Percentiles rank a stretch among this genome's conserved stretches.
Evolutionary conservation across 169 alveolate species (phyloP).

Genomic region (Eimeria necatrix): DNA sequence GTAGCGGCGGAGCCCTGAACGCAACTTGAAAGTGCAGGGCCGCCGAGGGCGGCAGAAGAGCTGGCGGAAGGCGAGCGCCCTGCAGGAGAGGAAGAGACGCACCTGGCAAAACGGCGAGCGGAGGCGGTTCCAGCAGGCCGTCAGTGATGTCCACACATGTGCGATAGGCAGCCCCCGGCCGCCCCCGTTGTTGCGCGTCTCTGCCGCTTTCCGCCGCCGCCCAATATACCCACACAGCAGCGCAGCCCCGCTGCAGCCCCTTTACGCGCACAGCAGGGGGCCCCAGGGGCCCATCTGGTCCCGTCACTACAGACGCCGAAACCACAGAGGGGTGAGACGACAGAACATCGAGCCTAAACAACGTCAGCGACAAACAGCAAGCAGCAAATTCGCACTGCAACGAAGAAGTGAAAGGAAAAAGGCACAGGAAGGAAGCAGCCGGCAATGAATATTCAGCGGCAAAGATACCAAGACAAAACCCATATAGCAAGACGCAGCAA

Average conservation of each 20-base stretch:
- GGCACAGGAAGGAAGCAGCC: neutral
- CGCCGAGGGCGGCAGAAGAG: constrained; percentile 5
- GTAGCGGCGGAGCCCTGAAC: constrained; percentile 9
- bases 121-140: neutral
- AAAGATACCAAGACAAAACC: neutral
- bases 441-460: neutral
- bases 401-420: neutral
- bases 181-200: neutral
- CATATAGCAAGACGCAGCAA: neutral
- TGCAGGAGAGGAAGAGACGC: neutral
- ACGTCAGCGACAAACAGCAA: neutral
- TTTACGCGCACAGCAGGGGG: constrained; percentile 13
- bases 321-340: constrained; percentile 68
- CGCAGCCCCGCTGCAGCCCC: constrained; percentile 34
- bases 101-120: constrained; percentile 1
- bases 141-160: neutral
- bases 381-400: neutral
- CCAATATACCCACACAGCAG: neutral
- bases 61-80: neutral
- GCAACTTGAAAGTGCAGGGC: constrained; percentile 19
- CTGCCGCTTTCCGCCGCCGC: neutral
- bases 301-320: constrained; percentile 44
- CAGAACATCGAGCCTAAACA: neutral
- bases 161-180: neutral
- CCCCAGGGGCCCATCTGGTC: neutral